phyloP scores from a whole-genome alignment of 805 yeast species.

The Metschnikowia hibisci region DNA sequence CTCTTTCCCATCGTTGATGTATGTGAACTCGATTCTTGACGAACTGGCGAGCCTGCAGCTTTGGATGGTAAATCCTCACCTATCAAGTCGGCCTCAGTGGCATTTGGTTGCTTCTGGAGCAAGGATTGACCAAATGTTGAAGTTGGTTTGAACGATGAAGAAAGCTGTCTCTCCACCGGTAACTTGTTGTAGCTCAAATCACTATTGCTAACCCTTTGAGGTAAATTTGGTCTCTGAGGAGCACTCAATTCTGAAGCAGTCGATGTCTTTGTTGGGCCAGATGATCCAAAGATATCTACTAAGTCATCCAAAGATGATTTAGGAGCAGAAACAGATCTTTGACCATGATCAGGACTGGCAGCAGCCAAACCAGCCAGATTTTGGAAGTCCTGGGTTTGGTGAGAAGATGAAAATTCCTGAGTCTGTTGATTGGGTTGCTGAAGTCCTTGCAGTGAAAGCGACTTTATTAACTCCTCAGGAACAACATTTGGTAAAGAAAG shows the following conservation, averaged over 20 bases:
- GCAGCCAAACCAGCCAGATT: neutral
- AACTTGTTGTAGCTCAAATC: constrained; percentile 27
- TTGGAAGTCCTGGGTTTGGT: neutral
- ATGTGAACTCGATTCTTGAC: constrained; percentile 14
- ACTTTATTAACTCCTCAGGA: constrained; percentile 56
- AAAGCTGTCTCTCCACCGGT: constrained; percentile 32
- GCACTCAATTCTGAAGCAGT: constrained; percentile 9
- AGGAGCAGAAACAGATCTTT: constrained; percentile 25
- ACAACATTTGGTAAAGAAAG: constrained; percentile 70
- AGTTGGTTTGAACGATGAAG: constrained; percentile 66
- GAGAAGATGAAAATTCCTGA: neutral
- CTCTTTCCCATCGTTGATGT: constrained; percentile 23
- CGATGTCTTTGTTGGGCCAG: constrained; percentile 13
- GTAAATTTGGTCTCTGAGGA: constrained; percentile 16
- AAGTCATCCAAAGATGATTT: constrained; percentile 62
- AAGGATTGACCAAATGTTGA: constrained; percentile 83
- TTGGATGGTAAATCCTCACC: constrained; percentile 29
- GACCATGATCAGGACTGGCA: constrained; percentile 3
- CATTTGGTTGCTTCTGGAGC: constrained; percentile 22
- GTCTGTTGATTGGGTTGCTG: constrained; percentile 4
- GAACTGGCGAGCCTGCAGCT: constrained; percentile 8
- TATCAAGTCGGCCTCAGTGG: constrained; percentile 21
- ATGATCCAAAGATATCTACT: constrained; percentile 44
- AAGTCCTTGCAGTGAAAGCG: constrained; percentile 17
- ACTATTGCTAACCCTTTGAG: constrained; percentile 29